Base-by-base conservation (phyloP, 257 asterid genomes). In the Nyctanthes arbortristis region DNA sequence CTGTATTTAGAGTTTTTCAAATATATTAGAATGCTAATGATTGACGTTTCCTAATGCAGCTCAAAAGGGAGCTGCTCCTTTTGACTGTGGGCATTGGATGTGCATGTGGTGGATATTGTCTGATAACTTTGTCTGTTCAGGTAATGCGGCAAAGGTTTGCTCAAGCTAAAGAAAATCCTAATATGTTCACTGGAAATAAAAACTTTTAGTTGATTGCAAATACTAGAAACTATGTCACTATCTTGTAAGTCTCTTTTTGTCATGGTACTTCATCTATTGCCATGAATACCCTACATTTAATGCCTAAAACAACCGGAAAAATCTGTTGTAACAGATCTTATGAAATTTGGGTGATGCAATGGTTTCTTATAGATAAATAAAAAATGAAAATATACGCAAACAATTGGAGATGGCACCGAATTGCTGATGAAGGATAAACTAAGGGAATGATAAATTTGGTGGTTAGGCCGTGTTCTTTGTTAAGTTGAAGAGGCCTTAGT, bases 51-150 rank as follows among this genome's bases (percentile, higher is more conserved):
- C 34, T 29, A 28, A 72, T 86, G 82, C 93, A 94, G 99, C 95
- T 94, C 52, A 94, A 91, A 84, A 88, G 90, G 80, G 99, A 94
- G 77, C 80, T 91, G 71, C 82, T 91, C 34, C 86, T 87, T 58
- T 74, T 91, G 75, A 94, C 97, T 0, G 90, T 85, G 77, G 86
- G 86, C 31, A 80, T 94, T 52, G 99, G 99, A 79, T 77, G 95
- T 69, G 96, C 90, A 28, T 94, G 99, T 65, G 83, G 84, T 67
- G 99, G 97, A 75, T 94, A 94, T 79, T 94, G 99, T 75, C 89
- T 91, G 9, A 69, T 83, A 63, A 84, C 82, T 63, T 88, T 94
- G 58, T 94, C 99, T 4, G 70, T 79, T 45, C 86, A 94, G 99
- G 99, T 91, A 79, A 71, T 47, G 62, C 20, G 37, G 29, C 54